Evolutionary conservation across 2,329 filamentous ascomycete genomes (phyloP).

Genomic region (Lasiodiplodia citricola): DNA sequence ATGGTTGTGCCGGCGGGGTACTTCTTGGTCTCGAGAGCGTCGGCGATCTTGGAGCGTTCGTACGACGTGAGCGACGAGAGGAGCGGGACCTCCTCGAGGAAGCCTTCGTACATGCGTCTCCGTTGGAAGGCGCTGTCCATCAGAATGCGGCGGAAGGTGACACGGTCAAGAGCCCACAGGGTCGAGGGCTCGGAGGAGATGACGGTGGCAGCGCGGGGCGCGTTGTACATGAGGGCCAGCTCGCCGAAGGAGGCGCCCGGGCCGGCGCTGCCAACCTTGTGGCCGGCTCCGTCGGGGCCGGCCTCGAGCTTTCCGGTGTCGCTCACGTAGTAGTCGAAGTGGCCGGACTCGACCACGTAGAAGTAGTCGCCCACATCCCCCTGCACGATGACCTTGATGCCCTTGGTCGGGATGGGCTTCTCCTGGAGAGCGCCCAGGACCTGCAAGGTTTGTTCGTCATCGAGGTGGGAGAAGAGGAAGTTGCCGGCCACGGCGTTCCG

Average conservation of each 20-base stretch:
- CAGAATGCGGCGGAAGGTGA: conserved; percentile 95
- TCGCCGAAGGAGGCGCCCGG: conserved; percentile 95
- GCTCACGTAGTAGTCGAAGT: conserved; percentile 92
- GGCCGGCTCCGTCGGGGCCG: conserved; percentile 80
- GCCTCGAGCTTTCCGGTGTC: conserved; percentile 75
- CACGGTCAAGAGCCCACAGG: conserved; percentile 91
- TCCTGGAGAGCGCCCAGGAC: conserved; percentile 91
- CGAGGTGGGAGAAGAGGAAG: conserved; percentile 91
- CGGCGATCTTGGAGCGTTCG: conserved; percentile 96
- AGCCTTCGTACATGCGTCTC: conserved; percentile 94
- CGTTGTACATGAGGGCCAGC: conserved; percentile 97
- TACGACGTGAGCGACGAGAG: conserved; percentile 84
- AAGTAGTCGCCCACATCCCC: conserved; percentile 97
- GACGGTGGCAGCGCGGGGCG: conserved; percentile 92
- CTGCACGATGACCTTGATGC: conserved; percentile 88
- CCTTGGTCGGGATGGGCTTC: conserved; percentile 93
- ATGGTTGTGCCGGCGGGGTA: conserved; percentile 80
- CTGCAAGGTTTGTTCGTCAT: conserved; percentile 87
- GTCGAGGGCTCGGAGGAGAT: conserved; percentile 82
- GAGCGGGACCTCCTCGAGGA: conserved; percentile 91
- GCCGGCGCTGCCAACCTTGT: conserved; percentile 79
- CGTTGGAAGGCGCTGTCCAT: conserved; percentile 98
- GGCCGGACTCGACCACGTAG: conserved; percentile 91
- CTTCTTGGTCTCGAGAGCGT: conserved; percentile 90
- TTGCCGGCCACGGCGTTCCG: conserved; percentile 83